Evolutionary conservation across 1,284 basidiomycete genomes (phyloP), one percentile per base, ranked within the genome.

Genomic region (Ceratobasidium sp.): DNA sequence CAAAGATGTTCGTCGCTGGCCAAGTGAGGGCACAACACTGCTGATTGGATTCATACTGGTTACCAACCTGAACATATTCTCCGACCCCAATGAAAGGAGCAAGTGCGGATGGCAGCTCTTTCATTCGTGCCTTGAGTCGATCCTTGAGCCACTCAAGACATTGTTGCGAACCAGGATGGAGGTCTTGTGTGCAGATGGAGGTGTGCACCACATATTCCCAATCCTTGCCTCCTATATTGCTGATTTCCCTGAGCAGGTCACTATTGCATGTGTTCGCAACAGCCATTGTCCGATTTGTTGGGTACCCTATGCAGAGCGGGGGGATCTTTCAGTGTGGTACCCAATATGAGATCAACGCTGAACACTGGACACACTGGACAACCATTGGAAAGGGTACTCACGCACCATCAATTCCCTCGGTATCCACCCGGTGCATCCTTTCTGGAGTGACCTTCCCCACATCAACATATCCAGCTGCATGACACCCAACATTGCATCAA

Each of bases 151-250:
- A 8, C 14, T 46, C 43, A 46, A 46, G 16, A 1, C 13, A 7
- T 2, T 46, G 79, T 85, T 22, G 82, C 81, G 31, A 81, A 83
- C 71, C 84, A 86, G 74, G 81, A 85, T 74, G 85, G 84, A 77
- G 81, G 82, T 76, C 84, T 83, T 78, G 81, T 78, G 39, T 22
- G 77, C 62, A 4, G 39, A 62, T 46, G 61, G 61, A 13, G 37
- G 37, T n/a, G 61, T 62, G 31, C 39, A 22, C 61, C n/a, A 29
- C 1, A 24, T 74, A 0, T 46, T 58, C 29, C 51, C 63, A 6
- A 16, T 41, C 53, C 22, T 61, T 9, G 22, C 31, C 4, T 0
- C 31, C 19, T 13, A 34, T 13, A 43, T 62, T 19, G 37, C 61
- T 22, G n/a, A 62, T 27, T 62, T 27, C 61, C n/a, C 61, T 1